Percentiles rank a stretch among this genome's conserved stretches.
These are phyloP conservation scores for Psilocybe cubensis DNA, from an alignment of 768 basidiomycete species.

Conservation along the genomic window DNA sequence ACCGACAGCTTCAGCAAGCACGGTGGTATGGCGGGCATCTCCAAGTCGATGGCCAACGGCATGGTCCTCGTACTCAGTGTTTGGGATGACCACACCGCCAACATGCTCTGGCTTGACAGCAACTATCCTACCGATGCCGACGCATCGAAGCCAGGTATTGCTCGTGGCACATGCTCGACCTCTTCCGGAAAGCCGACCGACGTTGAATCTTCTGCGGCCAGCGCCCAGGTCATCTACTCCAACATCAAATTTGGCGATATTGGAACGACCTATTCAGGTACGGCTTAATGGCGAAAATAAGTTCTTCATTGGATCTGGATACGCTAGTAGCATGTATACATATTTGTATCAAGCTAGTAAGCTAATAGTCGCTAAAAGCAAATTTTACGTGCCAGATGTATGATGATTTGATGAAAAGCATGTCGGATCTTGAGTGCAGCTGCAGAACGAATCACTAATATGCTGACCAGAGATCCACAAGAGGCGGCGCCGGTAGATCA, in stretches of 20 bases:
- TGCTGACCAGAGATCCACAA: too few relatives aligned
- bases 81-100: conserved; percentile 58
- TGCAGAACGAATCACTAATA: too few relatives aligned
- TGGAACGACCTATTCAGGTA: conserved; percentile 21
- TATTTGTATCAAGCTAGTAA: not conserved
- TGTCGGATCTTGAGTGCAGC: too few relatives aligned
- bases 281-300: not conserved
- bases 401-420: too few relatives aligned
- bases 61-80: conserved; percentile 53
- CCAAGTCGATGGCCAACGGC: conserved; percentile 32
- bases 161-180: conserved; percentile 53
- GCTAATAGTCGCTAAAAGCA: too few relatives aligned
- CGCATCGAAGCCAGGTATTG: conserved; percentile 42
- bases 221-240: conserved; percentile 48
- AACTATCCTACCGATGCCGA: conserved; percentile 42
- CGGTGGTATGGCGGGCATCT: conserved; percentile 44
- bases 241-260: conserved; percentile 57
- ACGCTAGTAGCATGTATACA: not conserved
- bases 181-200: conserved; percentile 46
- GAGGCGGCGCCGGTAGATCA: too few relatives aligned
- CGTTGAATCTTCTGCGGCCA: conserved; percentile 40
- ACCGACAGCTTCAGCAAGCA: conserved; percentile 41
- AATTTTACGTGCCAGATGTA: too few relatives aligned
- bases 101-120: conserved; percentile 63
- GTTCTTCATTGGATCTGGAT: not conserved